Evolutionary conservation across 768 basidiomycete species (phyloP), one percentile per base, ranked within the genome.

Genomic region (Tephrocybe sp.): DNA sequence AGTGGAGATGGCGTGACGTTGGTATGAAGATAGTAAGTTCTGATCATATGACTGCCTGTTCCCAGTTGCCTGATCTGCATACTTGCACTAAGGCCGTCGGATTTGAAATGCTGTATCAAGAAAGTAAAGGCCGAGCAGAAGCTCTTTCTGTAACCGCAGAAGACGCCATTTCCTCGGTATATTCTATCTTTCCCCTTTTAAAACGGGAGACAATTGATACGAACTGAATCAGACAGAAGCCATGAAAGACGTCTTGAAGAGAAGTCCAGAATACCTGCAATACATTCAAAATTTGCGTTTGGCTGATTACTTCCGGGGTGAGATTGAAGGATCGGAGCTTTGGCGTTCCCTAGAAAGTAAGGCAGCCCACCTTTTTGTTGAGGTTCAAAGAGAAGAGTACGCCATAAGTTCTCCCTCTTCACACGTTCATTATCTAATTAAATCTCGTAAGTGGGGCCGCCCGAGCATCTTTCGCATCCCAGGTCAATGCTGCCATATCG

Each of bases 71-170:
- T 44, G 24, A 39, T 24, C 19, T 7, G 2, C n/a, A n/a, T n/a
- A n/a, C n/a, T n/a, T n/a, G n/a, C n/a, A n/a, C n/a, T n/a, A 60
- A 95, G 87, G 86, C 93, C 2, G 92, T 92, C 54, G 97, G 97
- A 1, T 98, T 98, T 54, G 97, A 99, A 71, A 99, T 98, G 78
- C 77, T 97, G 32, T 98, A 89, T 64, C 86, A 89, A 63, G 93
- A 93, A 63, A 87, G 81, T 51, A 86, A 88, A 66, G 72, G 77
- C 39, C 80, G 81, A 34, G 68, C 70, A 49, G 74, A 75, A 32
- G 62, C 55, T 9, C 54, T 69, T 16, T 70, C 64, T 41, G 56
- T 62, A 36, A 60, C 69, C 2, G 53, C 65, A 26, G 76, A 78
- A 46, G 67, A 60, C 31, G 54, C 68, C 5, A 59, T 61, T 16